These are phyloP conservation scores for Saccharomyces kudriavzevii DNA, from an alignment of 805 yeast genomes.

Conservation along the genomic window DNA sequence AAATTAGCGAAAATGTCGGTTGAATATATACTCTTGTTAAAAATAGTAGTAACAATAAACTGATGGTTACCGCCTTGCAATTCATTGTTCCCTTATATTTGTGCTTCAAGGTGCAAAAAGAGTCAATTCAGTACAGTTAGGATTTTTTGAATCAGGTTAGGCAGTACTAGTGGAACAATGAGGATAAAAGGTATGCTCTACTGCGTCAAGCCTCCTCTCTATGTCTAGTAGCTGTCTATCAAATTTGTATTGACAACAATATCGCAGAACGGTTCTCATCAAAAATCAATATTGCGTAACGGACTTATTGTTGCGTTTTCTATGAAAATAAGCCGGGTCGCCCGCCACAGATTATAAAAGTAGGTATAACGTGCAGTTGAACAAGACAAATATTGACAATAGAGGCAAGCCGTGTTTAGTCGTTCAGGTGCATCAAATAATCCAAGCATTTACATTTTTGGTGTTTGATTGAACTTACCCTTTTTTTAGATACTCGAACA, in stretches of 20 bases:
- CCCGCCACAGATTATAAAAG: background rate
- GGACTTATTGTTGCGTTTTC: background rate
- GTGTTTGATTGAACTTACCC: background rate
- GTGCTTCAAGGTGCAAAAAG: background rate
- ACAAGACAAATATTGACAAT: background rate
- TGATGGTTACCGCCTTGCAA: constrained; percentile 5
- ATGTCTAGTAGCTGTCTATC: background rate
- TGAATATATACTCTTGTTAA: constrained; percentile 31
- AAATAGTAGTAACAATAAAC: constrained; percentile 17
- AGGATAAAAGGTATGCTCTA: background rate
- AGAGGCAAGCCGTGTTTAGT: background rate
- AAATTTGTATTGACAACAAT: background rate
- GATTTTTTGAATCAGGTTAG: background rate
- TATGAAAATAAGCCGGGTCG: background rate
- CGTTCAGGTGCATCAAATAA: background rate
- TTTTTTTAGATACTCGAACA: background rate
- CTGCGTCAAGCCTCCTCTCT: background rate
- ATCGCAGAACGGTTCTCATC: background rate
- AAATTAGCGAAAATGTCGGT: constrained; percentile 50
- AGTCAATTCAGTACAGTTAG: background rate
- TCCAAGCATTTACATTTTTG: background rate
- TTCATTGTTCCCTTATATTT: background rate
- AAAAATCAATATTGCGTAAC: background rate
- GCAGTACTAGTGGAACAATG: background rate
- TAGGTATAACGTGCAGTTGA: background rate